These are phyloP conservation scores for Pseudocercospora vitis DNA, from an alignment of 2,329 filamentous ascomycete species.

Conservation along the genomic window DNA sequence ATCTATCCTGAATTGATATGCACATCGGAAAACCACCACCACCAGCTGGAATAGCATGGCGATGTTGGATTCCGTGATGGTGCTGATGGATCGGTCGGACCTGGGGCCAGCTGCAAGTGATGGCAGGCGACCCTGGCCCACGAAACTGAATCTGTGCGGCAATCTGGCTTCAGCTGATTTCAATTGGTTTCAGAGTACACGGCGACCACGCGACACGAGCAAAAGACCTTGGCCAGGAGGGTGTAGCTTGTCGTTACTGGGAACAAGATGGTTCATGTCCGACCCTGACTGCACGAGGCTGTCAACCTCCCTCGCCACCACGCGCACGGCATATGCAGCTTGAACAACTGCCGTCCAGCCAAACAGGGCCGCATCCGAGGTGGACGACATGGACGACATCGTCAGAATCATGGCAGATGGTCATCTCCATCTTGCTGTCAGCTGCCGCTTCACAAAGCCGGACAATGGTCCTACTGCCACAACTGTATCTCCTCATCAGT, in stretches of 20 bases:
- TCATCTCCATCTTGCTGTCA: not conserved
- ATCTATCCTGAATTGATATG: not conserved
- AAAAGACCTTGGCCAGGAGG: not conserved
- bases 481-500: conserved; percentile 7
- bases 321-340: not conserved
- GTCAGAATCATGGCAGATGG: not conserved
- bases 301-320: not conserved
- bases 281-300: not conserved
- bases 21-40: not conserved
- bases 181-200: not conserved
- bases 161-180: not conserved
- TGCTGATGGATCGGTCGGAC: not conserved
- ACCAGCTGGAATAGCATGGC: not conserved
- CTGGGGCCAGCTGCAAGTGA: not conserved
- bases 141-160: not conserved
- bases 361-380: not conserved
- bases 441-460: not conserved
- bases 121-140: not conserved
- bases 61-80: not conserved
- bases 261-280: not conserved
- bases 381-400: not conserved
- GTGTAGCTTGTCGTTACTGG: not conserved
- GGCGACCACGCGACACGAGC: not conserved
- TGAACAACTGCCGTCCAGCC: not conserved
- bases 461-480: not conserved